Percentiles rank a stretch among this genome's conserved stretches.
phyloP scores from a whole-genome alignment of 805 yeast genomes.

The Schwanniomyces sp. region DNA sequence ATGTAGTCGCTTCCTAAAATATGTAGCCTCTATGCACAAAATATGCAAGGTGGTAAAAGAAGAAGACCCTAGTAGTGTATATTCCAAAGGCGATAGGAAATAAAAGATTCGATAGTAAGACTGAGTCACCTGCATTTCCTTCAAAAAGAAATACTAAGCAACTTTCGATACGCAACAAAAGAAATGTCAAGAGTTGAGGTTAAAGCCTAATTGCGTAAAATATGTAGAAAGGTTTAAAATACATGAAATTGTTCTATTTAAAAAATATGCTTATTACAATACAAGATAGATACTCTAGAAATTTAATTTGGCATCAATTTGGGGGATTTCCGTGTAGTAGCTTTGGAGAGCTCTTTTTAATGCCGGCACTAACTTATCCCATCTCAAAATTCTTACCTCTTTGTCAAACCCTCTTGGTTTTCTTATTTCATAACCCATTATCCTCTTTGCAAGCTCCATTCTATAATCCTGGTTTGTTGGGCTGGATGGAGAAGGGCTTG shows the following conservation, averaged over 20 bases:
- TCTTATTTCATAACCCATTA: constrained; percentile 61
- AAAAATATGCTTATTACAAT: background rate
- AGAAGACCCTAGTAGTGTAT: background rate
- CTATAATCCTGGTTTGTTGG: constrained; percentile 36
- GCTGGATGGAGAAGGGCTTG: constrained; percentile 5
- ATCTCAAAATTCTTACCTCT: constrained; percentile 60
- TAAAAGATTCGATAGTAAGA: background rate
- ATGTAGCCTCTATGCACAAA: background rate
- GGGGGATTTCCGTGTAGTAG: constrained; percentile 60
- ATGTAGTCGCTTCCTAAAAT: background rate
- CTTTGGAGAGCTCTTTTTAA: constrained; percentile 63
- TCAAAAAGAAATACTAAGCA: background rate
- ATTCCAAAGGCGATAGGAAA: background rate
- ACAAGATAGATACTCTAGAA: background rate
- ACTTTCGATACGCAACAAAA: background rate
- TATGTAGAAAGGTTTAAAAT: background rate
- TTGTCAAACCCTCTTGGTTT: constrained; percentile 71
- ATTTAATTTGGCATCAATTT: constrained; percentile 11
- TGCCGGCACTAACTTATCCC: constrained; percentile 62
- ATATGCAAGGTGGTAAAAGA: background rate
- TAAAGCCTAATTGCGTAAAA: background rate
- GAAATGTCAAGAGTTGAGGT: background rate
- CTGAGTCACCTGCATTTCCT: background rate
- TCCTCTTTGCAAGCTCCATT: constrained; percentile 59
- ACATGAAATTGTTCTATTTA: background rate